Evolutionary conservation across 1,139 yeast genomes (phyloP), one percentile per base, ranked within the genome.

Genomic region (Scheffersomyces lignicola): DNA sequence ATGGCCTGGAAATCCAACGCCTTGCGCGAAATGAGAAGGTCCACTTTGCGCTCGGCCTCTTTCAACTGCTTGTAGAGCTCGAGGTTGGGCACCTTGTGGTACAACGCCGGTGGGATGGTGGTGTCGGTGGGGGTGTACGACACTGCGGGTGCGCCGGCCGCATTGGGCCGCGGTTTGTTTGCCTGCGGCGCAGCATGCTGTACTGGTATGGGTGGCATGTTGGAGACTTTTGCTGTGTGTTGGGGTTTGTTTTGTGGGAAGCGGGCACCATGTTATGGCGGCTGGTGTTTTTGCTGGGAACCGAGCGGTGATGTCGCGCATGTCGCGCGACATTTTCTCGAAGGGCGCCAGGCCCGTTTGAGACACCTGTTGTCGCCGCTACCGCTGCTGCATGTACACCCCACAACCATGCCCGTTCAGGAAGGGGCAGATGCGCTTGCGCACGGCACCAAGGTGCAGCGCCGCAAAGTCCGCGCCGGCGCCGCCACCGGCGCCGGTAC

Each of bases 1-100:
- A 80, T 72, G 37, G 92, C 96, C 56, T 88, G 95, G 46, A 89
- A 71, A 50, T 92, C 97, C 37, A 87, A 73, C 40, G 88, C 77
- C 56, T 90, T 90, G 43, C 95, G 78, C 34, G 90, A 79, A 32
- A 88, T 78, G 44, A 86, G 73, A 39, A 92, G 78, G 58, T 92
- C 98, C 29, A 92, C 64, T 41, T 79, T 73, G 41, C 80, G 75
- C 58, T 92, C 98, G 9, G 90, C 86, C 9, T 84, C 89, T 42
- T 78, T 74, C 32, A 92, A 66, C 36, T 78, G 72, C 49, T 83
- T 77, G 59, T 86, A 87, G 36, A 80, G 68, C 12, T 73, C 78
- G 26, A 89, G 80, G 49, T 86, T 90, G 6, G 96, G 95, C 15
- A 89, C 73, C 36, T 80, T 62, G 25, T 72, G 68, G 45, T 76